Evolutionary conservation across 805 yeast genomes (phyloP).

Genomic region (Cyberlindnera nakhonratchasimensis): DNA sequence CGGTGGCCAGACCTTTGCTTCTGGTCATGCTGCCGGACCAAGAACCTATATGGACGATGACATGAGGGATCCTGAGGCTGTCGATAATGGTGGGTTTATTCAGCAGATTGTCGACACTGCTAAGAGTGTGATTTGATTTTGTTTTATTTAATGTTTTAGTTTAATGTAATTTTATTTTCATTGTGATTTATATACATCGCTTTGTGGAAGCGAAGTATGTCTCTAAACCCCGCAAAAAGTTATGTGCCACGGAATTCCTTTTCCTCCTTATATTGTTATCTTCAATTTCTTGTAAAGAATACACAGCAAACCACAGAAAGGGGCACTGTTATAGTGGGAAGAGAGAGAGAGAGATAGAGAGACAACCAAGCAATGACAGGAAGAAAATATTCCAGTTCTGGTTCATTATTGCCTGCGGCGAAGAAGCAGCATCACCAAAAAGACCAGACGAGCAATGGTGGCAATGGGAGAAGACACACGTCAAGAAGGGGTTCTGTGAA

Average conservation of each 20-base stretch:
- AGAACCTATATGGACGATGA: constrained; percentile 2
- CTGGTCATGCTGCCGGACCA: constrained; percentile 1
- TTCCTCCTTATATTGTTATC: constrained; percentile 5
- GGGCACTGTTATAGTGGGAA: no score
- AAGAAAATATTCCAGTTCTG: constrained; percentile 7
- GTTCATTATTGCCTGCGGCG: background rate
- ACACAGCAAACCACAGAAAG: no score
- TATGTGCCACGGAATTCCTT: no score
- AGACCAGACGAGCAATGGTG: background rate
- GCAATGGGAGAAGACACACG: background rate
- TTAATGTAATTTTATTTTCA: constrained; percentile 8
- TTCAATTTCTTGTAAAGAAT: no score
- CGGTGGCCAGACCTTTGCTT: no score
- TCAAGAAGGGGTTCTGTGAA: constrained; percentile 1
- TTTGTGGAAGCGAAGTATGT: no score
- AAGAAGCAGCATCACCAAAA: constrained; percentile 11
- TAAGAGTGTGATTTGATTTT: constrained; percentile 16
- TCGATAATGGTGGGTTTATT: constrained; percentile 10
- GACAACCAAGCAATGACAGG: no score
- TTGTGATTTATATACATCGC: no score
- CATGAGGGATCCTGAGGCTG: background rate
- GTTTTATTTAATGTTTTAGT: constrained; percentile 9
- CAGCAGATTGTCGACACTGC: constrained; percentile 20
- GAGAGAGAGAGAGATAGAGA: background rate
- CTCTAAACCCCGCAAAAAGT: background rate